phyloP scores from a whole-genome alignment of 2,329 filamentous ascomycete species.

The Colletotrichum coccodes region DNA sequence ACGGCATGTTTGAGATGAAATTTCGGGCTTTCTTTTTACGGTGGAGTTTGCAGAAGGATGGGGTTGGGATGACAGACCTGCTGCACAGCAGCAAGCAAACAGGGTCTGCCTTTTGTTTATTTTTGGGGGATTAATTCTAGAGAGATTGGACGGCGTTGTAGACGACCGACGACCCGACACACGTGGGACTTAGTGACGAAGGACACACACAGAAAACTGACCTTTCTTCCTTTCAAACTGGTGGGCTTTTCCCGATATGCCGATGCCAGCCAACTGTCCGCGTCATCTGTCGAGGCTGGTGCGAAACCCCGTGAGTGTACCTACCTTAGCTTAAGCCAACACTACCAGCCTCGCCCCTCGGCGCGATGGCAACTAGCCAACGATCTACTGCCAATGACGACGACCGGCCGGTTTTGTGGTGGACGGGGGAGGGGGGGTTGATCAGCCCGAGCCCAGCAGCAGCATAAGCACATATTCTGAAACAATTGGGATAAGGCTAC shows the following conservation, averaged over 20 bases:
- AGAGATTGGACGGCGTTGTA: conserved; percentile 28
- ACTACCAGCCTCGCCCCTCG: conserved; percentile 19
- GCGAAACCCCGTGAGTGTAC: conserved; percentile 18
- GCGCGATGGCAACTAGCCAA: conserved; percentile 16
- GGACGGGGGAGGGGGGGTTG: background rate
- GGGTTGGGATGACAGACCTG: conserved; percentile 20
- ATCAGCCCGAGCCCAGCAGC: conserved; percentile 27
- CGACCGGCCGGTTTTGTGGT: conserved; percentile 1
- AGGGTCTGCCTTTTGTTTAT: conserved; percentile 23
- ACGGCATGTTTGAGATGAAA: conserved; percentile 29
- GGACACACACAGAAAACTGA: conserved; percentile 18
- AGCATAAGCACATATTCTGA: conserved; percentile 32
- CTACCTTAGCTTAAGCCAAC: conserved; percentile 20
- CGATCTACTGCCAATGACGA: conserved; percentile 2
- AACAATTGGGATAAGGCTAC: conserved; percentile 9
- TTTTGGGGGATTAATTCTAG: conserved; percentile 24
- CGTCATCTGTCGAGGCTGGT: conserved; percentile 26
- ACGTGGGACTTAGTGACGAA: conserved; percentile 22
- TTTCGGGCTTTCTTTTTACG: conserved; percentile 27
- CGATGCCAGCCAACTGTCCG: conserved; percentile 16
- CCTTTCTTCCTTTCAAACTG: background rate
- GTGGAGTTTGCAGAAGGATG: conserved; percentile 30
- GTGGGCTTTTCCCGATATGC: background rate
- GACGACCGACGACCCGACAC: conserved; percentile 24
- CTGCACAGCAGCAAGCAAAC: conserved; percentile 16